Evolutionary conservation across 1,284 basidiomycete species (phyloP), one percentile per base, ranked within the genome.

Genomic region (Malassezia globosa): DNA sequence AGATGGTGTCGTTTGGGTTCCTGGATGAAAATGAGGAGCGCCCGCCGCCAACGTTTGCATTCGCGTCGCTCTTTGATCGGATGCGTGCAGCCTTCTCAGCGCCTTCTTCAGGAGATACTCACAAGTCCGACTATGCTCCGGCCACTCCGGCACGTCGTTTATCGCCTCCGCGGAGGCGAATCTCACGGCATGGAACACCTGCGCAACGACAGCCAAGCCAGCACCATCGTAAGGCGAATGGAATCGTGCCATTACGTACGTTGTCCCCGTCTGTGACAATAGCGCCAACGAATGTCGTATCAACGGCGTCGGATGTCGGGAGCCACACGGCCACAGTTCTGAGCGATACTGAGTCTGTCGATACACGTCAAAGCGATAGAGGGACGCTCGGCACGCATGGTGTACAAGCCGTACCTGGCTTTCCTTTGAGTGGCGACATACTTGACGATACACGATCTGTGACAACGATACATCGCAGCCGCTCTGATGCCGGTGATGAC

Each of bases 391-490:
- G 13, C 13, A 33, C 29, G 3, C 11, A 16, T 31, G 21, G n/a
- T 1, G 25, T 29, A 55, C 56, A 6, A 53, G 58, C 29, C 51
- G 57, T 68, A 5, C 65, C 65, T 0, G 65, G 65, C 45, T 43
- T 43, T 63, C 66, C 44, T 58, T 66, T 19, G 52, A 61, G 14
- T 48, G 56, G 56, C 24, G 67, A 69, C 31, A 55, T 62, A n/a
- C 54, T 65, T 1, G 66, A 69, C 19, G 67, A 69, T 29, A 48
- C 60, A 8, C 55, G 54, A 22, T 66, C 65, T 7, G 38, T 66
- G 21, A 49, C 55, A 33, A 63, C 64, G 25, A 61, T 60, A 19
- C 54, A 60, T 3, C 46, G 55, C 2, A 50, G 51, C 5, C 41
- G 63, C 14, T 56, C 54, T 13, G 65, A 67, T 31, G 44, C 52